A percentile compares a stretch with the other conserved stretches of the same genome.
phyloP scores from a whole-genome alignment of 192 early-diverging fungal species.

The Backusella psychrophila region DNA sequence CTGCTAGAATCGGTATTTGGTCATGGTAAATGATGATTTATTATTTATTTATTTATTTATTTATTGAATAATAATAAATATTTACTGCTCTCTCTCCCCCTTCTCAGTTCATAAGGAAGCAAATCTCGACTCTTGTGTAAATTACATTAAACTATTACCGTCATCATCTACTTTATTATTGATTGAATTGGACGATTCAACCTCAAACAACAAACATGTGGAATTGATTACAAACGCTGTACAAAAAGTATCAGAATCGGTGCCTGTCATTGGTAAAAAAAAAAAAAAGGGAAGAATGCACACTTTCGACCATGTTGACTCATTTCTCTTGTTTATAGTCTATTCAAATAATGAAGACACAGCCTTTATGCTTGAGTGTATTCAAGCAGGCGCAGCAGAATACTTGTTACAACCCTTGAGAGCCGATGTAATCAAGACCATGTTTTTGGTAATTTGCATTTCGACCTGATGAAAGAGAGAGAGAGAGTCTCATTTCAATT shows the following conservation, averaged over 20 bases:
- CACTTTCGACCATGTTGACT: neutral
- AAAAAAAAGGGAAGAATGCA: neutral
- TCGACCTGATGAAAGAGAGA: neutral
- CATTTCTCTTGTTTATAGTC: constrained; percentile 7
- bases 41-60: neutral
- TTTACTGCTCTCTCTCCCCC: neutral
- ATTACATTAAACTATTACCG: constrained; percentile 9
- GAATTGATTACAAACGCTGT: constrained; percentile 10
- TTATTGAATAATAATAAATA: neutral
- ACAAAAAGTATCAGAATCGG: neutral
- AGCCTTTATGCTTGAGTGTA: constrained; percentile 32
- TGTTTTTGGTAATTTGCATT: constrained; percentile 30
- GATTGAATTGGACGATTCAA: constrained; percentile 11
- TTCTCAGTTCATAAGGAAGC: neutral
- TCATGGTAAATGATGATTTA: constrained; percentile 4
- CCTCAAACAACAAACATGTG: neutral
- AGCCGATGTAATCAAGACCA: constrained; percentile 30
- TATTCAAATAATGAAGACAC: constrained; percentile 17
- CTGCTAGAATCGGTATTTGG: constrained; percentile 6
- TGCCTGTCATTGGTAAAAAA: constrained; percentile 14
- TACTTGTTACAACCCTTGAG: constrained; percentile 31
- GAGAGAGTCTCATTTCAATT: neutral
- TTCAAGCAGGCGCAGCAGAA: constrained; percentile 33
- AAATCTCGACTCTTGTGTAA: constrained; percentile 12
- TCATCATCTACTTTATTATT: constrained; percentile 9